These are phyloP conservation scores for Geotrichum cucujoidarum DNA, from an alignment of 1,139 yeast genomes.

Conservation along the genomic window DNA sequence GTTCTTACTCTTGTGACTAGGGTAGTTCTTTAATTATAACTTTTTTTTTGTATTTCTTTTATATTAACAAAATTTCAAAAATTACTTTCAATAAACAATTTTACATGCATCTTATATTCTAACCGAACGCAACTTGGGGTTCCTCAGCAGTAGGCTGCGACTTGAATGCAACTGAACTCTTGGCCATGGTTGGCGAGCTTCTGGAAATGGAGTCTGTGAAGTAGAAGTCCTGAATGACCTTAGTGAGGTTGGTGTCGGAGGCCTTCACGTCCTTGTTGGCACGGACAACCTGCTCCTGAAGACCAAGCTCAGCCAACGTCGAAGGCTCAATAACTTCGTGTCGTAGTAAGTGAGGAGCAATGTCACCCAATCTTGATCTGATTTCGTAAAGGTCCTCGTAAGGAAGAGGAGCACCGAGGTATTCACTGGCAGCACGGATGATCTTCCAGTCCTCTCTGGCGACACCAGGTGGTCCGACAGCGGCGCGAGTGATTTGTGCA, in stretches of 20 bases:
- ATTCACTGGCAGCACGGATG: slow-evolving; percentile 77
- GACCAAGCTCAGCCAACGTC: slow-evolving; percentile 56
- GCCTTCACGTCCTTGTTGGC: slow-evolving; percentile 41
- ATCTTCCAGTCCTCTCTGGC: slow-evolving; percentile 95
- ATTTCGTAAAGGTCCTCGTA: slow-evolving; percentile 70
- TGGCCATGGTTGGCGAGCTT: slow-evolving; percentile 88
- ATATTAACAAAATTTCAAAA: background rate
- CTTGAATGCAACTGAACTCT: slow-evolving; percentile 46
- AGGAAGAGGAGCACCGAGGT: slow-evolving; percentile 64
- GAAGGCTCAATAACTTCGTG: slow-evolving; percentile 70
- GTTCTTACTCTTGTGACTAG: background rate
- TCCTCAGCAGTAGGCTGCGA: slow-evolving; percentile 17
- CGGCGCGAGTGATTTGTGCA: slow-evolving; percentile 80
- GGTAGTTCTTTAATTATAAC: background rate
- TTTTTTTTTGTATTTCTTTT: too few relatives aligned
- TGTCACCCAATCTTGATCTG: slow-evolving; percentile 65
- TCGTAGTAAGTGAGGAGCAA: slow-evolving; percentile 77
- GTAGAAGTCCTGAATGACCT: slow-evolving; percentile 77
- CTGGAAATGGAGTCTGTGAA: slow-evolving; percentile 85
- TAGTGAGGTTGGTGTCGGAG: slow-evolving; percentile 47
- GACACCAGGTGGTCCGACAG: slow-evolving; percentile 84
- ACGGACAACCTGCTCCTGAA: slow-evolving; percentile 43
- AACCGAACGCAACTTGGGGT: slow-evolving; percentile 22
- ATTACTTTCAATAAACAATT: background rate
- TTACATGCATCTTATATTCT: slow-evolving; percentile 1